phyloP scores from a whole-genome alignment of 768 basidiomycete genomes.

The Porpolomopsis calyptriformis region DNA sequence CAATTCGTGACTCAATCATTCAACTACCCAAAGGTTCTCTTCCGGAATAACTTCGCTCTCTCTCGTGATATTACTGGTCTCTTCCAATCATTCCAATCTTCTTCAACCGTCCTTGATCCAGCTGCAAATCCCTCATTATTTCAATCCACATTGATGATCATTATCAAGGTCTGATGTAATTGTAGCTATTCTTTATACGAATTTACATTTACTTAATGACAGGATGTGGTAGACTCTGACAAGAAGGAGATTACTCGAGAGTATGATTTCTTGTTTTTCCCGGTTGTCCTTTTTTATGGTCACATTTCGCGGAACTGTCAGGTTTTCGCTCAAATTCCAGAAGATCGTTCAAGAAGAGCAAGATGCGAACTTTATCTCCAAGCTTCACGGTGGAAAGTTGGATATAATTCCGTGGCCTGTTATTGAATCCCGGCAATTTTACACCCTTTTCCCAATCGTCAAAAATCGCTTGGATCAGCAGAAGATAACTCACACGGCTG shows the following conservation, averaged over 20 bases:
- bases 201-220: neutral
- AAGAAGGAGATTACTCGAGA: constrained; percentile 47
- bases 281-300: neutral
- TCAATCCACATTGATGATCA: constrained; percentile 47
- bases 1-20: neutral
- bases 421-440: constrained; percentile 53
- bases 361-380: constrained; percentile 51
- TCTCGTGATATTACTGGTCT: constrained; percentile 50
- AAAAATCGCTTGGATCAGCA: constrained; percentile 41
- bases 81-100: constrained; percentile 52
- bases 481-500: constrained; percentile 35
- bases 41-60: constrained; percentile 56
- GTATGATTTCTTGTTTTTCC: constrained; percentile 22
- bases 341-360: constrained; percentile 53
- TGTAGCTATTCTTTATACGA: neutral
- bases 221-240: constrained; percentile 59
- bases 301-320: constrained; percentile 13
- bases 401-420: constrained; percentile 60
- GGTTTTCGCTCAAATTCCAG: constrained; percentile 48
- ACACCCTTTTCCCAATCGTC: constrained; percentile 37
- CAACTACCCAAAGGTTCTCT: constrained; percentile 35
- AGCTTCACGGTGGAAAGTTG: constrained; percentile 43
- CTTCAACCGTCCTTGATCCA: constrained; percentile 48
- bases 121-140: constrained; percentile 47
- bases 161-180: constrained; percentile 40